Evolutionary conservation across 2,329 filamentous ascomycete genomes (phyloP).

Genomic region (Pseudogymnoascus sp.): DNA sequence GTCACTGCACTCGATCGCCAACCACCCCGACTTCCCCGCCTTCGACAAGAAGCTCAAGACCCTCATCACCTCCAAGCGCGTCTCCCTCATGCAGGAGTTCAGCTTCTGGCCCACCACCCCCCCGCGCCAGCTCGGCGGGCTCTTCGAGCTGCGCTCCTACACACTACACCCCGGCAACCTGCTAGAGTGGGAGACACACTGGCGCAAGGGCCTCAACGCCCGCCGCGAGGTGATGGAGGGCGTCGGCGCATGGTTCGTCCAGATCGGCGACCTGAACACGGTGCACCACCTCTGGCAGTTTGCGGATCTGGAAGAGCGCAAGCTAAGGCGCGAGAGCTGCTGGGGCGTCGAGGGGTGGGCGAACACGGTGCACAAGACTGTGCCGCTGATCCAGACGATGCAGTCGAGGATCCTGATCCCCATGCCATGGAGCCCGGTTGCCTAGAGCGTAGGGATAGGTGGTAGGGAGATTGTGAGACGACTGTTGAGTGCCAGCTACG

Average conservation of each 20-base stretch:
- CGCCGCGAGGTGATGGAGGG: conserved; percentile 97
- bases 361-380: conserved; percentile 96
- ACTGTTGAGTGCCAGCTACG: not conserved
- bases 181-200: conserved; percentile 97
- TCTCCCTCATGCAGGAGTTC: conserved; percentile 97
- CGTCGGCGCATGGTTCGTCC: conserved; percentile 96
- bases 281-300: conserved; percentile 99
- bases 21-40: conserved; percentile 71
- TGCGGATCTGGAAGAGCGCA: conserved; percentile 89
- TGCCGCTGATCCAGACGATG: conserved; percentile 94
- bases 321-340: conserved; percentile 82
- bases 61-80: conserved; percentile 77
- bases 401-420: conserved; percentile 88
- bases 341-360: conserved; percentile 95
- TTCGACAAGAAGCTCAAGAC: conserved; percentile 79
- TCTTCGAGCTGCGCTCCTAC: conserved; percentile 96
- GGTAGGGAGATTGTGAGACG: conserved; percentile 8
- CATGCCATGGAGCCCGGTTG: conserved; percentile 93
- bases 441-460: conserved; percentile 36
- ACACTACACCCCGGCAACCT: conserved; percentile 92
- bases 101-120: conserved; percentile 97
- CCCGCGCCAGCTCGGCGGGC: conserved; percentile 77
- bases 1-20: conserved; percentile 75
- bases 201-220: conserved; percentile 84
- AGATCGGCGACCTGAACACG: conserved; percentile 94